Conservation (phyloP, 495 filamentous ascomycete genomes). For the Filosporella fistucella region DNA sequence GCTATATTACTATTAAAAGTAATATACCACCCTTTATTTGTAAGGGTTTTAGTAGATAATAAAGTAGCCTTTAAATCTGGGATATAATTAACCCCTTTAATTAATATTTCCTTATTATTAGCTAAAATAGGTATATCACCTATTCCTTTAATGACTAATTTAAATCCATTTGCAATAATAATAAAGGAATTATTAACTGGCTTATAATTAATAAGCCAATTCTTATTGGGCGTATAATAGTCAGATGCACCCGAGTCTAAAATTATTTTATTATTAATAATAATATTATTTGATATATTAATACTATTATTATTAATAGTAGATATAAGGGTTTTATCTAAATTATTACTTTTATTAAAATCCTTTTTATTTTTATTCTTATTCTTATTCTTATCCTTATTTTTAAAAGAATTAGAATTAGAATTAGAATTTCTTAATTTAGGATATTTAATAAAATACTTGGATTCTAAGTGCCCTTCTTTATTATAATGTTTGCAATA, state of each 20-base stretch:
- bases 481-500: slow-evolving; percentile 5
- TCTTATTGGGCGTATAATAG: slow-evolving; percentile 9
- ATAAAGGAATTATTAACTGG: slow-evolving; percentile 1
- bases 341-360: too few relatives aligned
- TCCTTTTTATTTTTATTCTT: too few relatives aligned
- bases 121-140: slow-evolving; percentile 9
- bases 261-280: slow-evolving; percentile 3
- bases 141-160: slow-evolving; percentile 3
- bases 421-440: slow-evolving; percentile 3
- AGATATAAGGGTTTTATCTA: too few relatives aligned
- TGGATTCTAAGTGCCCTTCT: slow-evolving; percentile 2
- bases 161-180: slow-evolving; percentile 1
- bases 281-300: neutral
- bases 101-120: slow-evolving; percentile 10
- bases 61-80: slow-evolving; percentile 10
- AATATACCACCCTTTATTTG: slow-evolving; percentile 8
- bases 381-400: neutral
- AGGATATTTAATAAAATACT: slow-evolving; percentile 11
- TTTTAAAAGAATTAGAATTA: neutral
- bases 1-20: slow-evolving; percentile 5
- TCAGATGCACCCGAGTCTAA: slow-evolving; percentile 7
- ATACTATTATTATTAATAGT: neutral
- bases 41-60: slow-evolving; percentile 4
- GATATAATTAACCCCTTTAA: slow-evolving; percentile 9
- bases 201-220: slow-evolving; percentile 13